Percentiles rank a stretch among this genome's conserved stretches.
These are phyloP conservation scores for Lactarius deliciosus DNA, from an alignment of 768 basidiomycete species.

Conservation along the genomic window DNA sequence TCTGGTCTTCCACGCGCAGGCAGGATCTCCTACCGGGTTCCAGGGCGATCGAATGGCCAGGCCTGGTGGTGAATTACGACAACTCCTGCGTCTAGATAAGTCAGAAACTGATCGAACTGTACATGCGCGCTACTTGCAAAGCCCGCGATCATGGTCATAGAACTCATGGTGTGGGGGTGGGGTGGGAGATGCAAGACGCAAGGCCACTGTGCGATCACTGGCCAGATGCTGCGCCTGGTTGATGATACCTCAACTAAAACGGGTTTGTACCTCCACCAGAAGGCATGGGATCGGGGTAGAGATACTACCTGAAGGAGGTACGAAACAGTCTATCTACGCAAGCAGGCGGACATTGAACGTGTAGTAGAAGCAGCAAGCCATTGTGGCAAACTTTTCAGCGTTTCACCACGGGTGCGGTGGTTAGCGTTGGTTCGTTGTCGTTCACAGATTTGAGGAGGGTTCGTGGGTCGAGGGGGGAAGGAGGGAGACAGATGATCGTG, in stretches of 20 bases:
- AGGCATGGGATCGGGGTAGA: too few relatives aligned
- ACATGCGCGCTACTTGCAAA: background rate
- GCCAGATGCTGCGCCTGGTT: background rate
- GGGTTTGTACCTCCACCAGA: too few relatives aligned
- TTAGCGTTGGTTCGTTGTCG: background rate
- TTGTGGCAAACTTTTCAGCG: background rate
- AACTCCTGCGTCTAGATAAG: background rate
- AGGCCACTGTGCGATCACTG: background rate
- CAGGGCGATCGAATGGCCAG: background rate
- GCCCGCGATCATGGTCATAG: background rate
- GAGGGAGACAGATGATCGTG: background rate
- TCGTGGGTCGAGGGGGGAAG: background rate
- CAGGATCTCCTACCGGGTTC: background rate
- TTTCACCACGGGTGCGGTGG: background rate
- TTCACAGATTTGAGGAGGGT: background rate
- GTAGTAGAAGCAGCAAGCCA: background rate
- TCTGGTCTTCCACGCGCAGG: background rate
- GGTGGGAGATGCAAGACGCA: background rate
- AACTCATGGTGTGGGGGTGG: background rate
- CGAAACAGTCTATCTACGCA: background rate
- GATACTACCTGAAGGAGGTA: too few relatives aligned
- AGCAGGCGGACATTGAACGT: background rate
- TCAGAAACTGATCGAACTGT: background rate
- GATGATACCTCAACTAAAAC: too few relatives aligned
- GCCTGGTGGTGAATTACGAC: background rate